Evolutionary conservation across 768 basidiomycete species (phyloP).

Genomic region (Boletus speciosus): DNA sequence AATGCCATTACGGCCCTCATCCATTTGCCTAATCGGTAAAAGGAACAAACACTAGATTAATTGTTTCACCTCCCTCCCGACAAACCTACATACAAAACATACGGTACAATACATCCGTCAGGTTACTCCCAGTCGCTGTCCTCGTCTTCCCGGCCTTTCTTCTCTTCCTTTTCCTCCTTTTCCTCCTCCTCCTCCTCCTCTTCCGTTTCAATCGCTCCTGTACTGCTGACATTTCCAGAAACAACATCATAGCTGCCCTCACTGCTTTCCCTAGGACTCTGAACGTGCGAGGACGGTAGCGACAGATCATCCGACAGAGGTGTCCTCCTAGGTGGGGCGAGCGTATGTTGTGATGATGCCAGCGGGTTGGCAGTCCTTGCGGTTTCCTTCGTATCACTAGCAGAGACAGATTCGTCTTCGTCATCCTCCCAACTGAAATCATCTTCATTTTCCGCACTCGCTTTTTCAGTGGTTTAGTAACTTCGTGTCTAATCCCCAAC

Average conservation of each 20-base stretch:
- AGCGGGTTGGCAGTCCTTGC: conserved; percentile 6
- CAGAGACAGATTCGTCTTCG: conserved; percentile 61
- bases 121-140: conserved; percentile 60
- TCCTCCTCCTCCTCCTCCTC: conserved; percentile 30
- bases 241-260: conserved; percentile 70
- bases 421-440: conserved; percentile 92
- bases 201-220: conserved; percentile 31
- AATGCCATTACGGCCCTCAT: conserved; percentile 4
- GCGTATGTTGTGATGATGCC: conserved; percentile 23
- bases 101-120: conserved; percentile 18
- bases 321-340: conserved; percentile 20
- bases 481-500: background rate
- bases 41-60: background rate
- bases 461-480: conserved; percentile 30
- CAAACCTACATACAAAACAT: background rate
- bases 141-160: conserved; percentile 12
- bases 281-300: conserved; percentile 32
- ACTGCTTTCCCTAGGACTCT: conserved; percentile 53
- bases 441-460: conserved; percentile 70
- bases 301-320: conserved; percentile 20
- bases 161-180: conserved; percentile 32
- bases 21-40: conserved; percentile 12
- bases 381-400: conserved; percentile 10
- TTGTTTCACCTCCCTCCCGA: background rate
- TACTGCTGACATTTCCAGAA: conserved; percentile 47